Base-by-base conservation (phyloP, 345 rosid genomes). In the Pistacia integerrima region DNA sequence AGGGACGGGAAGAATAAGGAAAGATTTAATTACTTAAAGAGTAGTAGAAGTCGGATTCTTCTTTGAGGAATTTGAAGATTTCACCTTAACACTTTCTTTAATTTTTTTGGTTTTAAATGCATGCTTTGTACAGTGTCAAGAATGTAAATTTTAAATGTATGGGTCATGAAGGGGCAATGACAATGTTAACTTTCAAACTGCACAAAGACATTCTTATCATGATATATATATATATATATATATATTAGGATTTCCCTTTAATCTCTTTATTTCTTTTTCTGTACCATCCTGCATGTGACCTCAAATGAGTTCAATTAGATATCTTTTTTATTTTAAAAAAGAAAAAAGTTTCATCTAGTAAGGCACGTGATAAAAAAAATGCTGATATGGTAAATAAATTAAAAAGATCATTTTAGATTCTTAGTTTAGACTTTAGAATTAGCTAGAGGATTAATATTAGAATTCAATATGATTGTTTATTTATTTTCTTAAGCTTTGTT, bases 121-220 rank as follows among this genome's bases (percentile, higher is more conserved):
- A 76, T 49, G 44, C 75, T 83, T 64, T 80, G 78, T 83, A 56
- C 77, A 60, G 73, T 46, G 44, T 64, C 58, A 71, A 20, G 55
- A 71, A 62, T 72, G 80, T 77, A 67, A 71, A 77, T 36, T 76
- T 70, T 25, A 70, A 38, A 36, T 49, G 73, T 55, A 67, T 49
- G 8, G 17, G 16, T 58, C n/a, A 59, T 49, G n/a, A 13, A 56
- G 25, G 13, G 41, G 74, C 44, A 33, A 16, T 33, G 58, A 72
- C 46, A 64, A 18, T 72, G 75, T 76, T 76, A 73, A 69, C 81
- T 81, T 81, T 70, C 74, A 56, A 78, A 74, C 80, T 78, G 84
- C 73, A 81, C 78, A 73, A 78, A 64, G 70, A 75, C 51, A 76
- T 70, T 84, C 51, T 52, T 41, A 38, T 35, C 41, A 14, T 28